Base-by-base conservation (phyloP, 495 filamentous ascomycete species). In the Xylaria bambusicola region DNA sequence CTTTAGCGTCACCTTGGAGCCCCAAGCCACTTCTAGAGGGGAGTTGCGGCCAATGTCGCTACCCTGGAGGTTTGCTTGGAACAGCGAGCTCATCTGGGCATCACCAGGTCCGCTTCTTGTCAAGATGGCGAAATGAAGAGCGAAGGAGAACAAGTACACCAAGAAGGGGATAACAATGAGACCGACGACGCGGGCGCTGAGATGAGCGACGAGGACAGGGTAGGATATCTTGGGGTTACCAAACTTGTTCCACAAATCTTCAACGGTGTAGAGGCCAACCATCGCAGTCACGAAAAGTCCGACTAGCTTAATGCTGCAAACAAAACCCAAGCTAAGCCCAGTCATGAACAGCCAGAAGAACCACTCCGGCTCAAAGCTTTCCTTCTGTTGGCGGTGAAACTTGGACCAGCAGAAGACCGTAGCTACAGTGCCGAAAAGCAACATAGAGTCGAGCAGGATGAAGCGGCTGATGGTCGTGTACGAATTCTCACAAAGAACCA, bases 381-480 rank as follows among this genome's bases (percentile, higher is more conserved):
- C 79, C 58, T 86, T 80, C 68, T 91, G 91, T 65, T 93, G 80
- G 55, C 86, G 82, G 74, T 98, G 94, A 75, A 98, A 98, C 67
- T 88, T 91, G 59, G 94, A 87, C 91, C 93, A 98, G 80, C 93
- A 97, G 62, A 98, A 82, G 38, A 93, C 89, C 15, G 94, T 98
- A 1, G 92, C 94, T 65, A 98, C 94, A 20, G 94, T 98, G 73
- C 97, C 97, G 77, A 92, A 98, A 18, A 98, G 83, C 17, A 98
- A 82, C 94, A 98, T 98, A 2, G 94, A 97, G 68, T 98, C 94
- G 48, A 98, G 82, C 20, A 98, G 86, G 66, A 98, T 97, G 71
- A 98, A 98, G 63, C 94, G 83, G 74, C 92, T 97, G 74, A 98
- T 98, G 7, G 94, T 97, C 52, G 94, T 94, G 75, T 98, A 98